Base-by-base conservation (phyloP, 129 eudicot genomes). In the Calendula officinalis region DNA sequence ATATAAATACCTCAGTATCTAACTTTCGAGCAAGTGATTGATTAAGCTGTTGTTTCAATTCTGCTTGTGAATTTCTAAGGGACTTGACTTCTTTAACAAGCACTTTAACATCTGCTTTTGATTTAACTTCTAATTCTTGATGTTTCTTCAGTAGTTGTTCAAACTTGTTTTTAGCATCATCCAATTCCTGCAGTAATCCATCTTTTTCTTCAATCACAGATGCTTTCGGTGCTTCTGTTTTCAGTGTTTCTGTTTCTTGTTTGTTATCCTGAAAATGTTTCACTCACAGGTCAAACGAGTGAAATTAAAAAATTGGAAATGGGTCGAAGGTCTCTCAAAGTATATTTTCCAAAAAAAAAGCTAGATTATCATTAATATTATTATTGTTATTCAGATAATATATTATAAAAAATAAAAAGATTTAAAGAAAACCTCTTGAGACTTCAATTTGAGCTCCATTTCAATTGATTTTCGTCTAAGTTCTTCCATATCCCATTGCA, bases 401-500 rank as follows among this genome's bases (percentile, higher is more conserved):
- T 1, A 3, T 36, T 35, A 9, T 16, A 4, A 45, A 34, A 13
- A 39, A 36, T 16, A 37, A 48, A 7, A 12, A 34, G 7, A 27
- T 13, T 43, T 22, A 5, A 7, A 44, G 15, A 9, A 70, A 51
- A 91, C 96, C 96, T 88, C 82, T 64, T 77, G 85, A 60, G 89
- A 73, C 45, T 83, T 85, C 67, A 92, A 71, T 63, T 80, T 83
- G 75, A 85, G 49, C 69, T 92, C 96, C 87, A 85, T 79, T 76
- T 92, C 96, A 37, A 85, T 56, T 39, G 99, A 84, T 73, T 80
- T 91, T 35, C 80, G 82, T 64, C 87, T 69, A 56, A 88, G 89
- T 80, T 92, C 96, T 67, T 92, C 99, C 99, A 92, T 92, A 66
- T 88, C 95, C 99, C 99, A 92, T 70, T 92, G 99, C 99, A 88